These are phyloP conservation scores for Solanum aculeatissimum DNA, from an alignment of 305 asterid species.

Conservation along the genomic window DNA sequence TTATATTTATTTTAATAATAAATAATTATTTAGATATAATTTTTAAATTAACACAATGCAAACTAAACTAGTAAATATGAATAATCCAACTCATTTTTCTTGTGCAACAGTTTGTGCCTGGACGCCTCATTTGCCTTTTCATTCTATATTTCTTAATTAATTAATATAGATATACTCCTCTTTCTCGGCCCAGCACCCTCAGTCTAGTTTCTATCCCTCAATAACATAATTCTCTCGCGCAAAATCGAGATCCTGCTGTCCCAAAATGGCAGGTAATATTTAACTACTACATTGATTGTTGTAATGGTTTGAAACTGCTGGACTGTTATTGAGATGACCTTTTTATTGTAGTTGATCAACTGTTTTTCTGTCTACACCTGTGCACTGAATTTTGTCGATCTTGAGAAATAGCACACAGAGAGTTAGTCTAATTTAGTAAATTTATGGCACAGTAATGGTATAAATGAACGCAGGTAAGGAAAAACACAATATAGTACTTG, in stretches of 20 bases:
- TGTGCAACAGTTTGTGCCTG: background rate
- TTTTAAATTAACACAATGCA: no score
- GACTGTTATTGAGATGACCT: background rate
- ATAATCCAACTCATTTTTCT: background rate
- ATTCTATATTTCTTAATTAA: no score
- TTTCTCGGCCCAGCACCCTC: slow-evolving; percentile 1
- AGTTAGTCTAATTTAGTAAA: background rate
- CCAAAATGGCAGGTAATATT: slow-evolving; percentile 14
- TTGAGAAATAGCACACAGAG: background rate
- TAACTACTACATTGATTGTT: background rate
- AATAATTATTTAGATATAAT: no score
- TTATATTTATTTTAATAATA: no score
- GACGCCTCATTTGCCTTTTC: background rate
- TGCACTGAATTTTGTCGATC: background rate
- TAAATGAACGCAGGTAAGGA: background rate
- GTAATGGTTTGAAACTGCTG: background rate
- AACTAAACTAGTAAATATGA: no score
- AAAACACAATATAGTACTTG: background rate
- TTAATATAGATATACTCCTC: background rate
- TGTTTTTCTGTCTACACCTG: background rate
- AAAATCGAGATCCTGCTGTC: background rate
- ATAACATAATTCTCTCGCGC: background rate
- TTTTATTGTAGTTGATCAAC: background rate
- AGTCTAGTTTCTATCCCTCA: background rate
- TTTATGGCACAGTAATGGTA: background rate